These are phyloP conservation scores for Amaranthus tricolor DNA, from an alignment of 179 eudicot genomes.

Conservation along the genomic window DNA sequence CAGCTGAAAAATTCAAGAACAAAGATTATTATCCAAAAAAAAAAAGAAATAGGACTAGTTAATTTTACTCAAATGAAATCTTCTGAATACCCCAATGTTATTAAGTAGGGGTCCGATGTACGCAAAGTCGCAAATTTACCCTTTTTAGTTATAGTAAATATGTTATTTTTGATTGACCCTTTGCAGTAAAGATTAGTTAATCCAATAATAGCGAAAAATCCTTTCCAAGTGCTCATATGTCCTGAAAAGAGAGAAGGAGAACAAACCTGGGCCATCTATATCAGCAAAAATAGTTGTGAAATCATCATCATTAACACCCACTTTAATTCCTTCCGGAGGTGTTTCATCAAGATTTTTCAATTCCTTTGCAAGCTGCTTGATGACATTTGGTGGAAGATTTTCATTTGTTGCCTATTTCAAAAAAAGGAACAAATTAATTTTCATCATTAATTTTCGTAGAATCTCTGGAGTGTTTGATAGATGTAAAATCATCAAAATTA, in stretches of 20 bases:
- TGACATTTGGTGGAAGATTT: slow-evolving; percentile 94
- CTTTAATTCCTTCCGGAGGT: slow-evolving; percentile 98
- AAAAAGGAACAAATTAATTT: neutral
- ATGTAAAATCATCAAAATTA: no score
- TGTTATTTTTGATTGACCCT: no score
- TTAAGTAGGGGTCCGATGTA: no score
- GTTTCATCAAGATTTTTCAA: slow-evolving; percentile 94
- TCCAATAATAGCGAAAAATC: neutral
- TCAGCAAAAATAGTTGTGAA: slow-evolving; percentile 89
- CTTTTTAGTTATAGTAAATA: no score
- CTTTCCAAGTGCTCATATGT: no score
- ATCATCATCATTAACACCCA: slow-evolving; percentile 84
- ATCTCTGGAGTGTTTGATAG: no score
- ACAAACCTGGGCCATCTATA: slow-evolving; percentile 90
- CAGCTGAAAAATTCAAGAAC: slow-evolving; percentile 59
- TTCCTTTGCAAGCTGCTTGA: slow-evolving; percentile 92
- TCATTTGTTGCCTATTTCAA: slow-evolving; percentile 81
- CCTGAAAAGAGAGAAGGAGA: neutral
- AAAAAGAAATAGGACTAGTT: neutral
- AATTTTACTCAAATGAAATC: neutral
- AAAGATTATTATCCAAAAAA: slow-evolving; percentile 14
- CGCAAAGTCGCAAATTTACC: no score
- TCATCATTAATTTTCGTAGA: no score
- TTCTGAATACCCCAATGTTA: neutral
- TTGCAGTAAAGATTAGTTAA: no score